These are phyloP conservation scores for Pythium scleroteichum DNA, from an alignment of 352 stramenopile genomes.

Conservation along the genomic window DNA sequence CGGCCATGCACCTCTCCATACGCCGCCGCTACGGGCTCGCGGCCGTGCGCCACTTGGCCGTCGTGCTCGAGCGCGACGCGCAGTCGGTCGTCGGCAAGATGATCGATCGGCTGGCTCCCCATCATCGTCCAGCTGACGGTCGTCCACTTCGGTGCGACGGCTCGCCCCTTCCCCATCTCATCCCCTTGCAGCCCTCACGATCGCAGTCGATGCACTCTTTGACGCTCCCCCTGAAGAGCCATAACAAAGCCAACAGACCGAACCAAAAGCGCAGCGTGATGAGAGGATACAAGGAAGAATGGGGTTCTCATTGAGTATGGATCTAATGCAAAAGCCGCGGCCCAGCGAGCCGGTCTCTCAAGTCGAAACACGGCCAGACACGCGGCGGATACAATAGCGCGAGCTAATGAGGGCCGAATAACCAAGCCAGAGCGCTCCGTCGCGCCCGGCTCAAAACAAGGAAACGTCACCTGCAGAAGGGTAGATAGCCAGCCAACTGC, in stretches of 20 bases:
- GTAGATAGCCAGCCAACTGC: neutral
- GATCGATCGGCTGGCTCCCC: constrained; percentile 23
- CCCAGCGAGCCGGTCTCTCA: too few species aligned
- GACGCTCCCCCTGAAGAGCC: too few species aligned
- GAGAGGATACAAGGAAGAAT: too few species aligned
- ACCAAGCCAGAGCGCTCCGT: neutral
- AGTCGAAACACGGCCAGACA: too few species aligned
- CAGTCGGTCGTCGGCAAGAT: constrained; percentile 26
- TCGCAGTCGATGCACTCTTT: too few species aligned
- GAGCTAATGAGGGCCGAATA: constrained; percentile 1
- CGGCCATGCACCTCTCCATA: constrained; percentile 26
- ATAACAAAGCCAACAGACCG: too few species aligned
- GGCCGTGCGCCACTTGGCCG: constrained; percentile 24
- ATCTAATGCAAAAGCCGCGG: too few species aligned
- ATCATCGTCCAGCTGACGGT: constrained; percentile 18
- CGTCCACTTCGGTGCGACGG: constrained; percentile 9
- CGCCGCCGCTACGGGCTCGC: constrained; percentile 22
- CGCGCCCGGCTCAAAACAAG: neutral
- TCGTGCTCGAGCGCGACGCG: constrained; percentile 25
- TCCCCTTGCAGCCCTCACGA: too few species aligned
- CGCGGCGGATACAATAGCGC: too few species aligned
- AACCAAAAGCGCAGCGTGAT: too few species aligned
- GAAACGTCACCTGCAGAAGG: neutral
- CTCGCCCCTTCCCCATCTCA: too few species aligned
- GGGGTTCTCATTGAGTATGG: too few species aligned